Evolutionary conservation across 495 filamentous ascomycete species (phyloP).

Genomic region (Clohesyomyces aquaticus): DNA sequence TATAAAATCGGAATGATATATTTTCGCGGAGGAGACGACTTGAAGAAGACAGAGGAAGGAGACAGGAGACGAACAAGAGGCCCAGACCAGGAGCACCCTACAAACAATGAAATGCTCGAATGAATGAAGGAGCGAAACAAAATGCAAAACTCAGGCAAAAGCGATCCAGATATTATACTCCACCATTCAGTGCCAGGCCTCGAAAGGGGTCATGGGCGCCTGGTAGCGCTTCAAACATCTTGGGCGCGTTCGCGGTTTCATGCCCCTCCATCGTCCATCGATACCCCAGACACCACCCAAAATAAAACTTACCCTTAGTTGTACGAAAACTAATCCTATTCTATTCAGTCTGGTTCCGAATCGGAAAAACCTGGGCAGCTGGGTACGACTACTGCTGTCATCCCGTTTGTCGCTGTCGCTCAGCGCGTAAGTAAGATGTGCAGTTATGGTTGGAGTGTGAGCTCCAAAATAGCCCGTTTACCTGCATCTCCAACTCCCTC

Average conservation of each 20-base stretch:
- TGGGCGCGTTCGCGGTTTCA: slow-evolving; percentile 26
- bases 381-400: background rate
- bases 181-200: background rate
- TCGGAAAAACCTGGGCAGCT: background rate
- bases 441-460: background rate
- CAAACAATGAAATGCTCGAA: background rate
- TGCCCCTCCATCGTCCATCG: slow-evolving; percentile 3
- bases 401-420: background rate
- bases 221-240: slow-evolving; percentile 29
- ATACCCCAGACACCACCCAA: background rate
- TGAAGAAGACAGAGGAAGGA: background rate
- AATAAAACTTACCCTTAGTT: background rate
- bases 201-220: slow-evolving; percentile 1
- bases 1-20: background rate
- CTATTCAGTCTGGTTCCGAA: too few species aligned
- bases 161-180: slow-evolving; percentile 7
- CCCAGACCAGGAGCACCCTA: slow-evolving; percentile 31
- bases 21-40: background rate
- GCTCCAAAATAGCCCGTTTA: background rate
- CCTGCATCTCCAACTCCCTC: background rate
- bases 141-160: background rate
- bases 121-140: slow-evolving; percentile 18
- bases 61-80: slow-evolving; percentile 2
- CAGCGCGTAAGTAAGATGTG: slow-evolving; percentile 18
- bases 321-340: background rate